Evolutionary conservation across 805 yeast species (phyloP).

Genomic region (Wickerhamomyces mucosus): DNA sequence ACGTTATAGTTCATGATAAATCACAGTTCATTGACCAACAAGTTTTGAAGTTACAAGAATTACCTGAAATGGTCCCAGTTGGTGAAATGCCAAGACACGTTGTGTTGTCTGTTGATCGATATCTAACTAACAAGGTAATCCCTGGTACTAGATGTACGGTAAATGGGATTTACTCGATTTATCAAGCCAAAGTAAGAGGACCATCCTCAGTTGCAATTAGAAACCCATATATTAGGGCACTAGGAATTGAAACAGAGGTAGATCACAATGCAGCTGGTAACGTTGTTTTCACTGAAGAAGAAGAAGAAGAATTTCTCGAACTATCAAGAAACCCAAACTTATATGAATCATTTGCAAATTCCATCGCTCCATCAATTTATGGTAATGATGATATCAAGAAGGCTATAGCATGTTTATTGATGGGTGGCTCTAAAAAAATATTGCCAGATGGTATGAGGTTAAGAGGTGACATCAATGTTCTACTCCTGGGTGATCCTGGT

Average conservation of each 20-base stretch:
- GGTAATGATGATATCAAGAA: constrained; percentile 91
- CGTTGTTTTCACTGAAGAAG: constrained; percentile 75
- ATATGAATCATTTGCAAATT: constrained; percentile 73
- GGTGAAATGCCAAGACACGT: constrained; percentile 98
- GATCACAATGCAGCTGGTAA: constrained; percentile 54
- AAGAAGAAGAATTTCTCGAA: constrained; percentile 82
- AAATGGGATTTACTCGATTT: constrained; percentile 88
- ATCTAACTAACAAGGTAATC: constrained; percentile 78
- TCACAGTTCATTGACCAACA: constrained; percentile 95
- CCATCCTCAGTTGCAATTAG: constrained; percentile 77
- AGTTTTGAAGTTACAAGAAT: constrained; percentile 83
- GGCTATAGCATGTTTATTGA: constrained; percentile 81
- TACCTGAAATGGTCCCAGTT: constrained; percentile 98
- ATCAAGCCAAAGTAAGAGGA: constrained; percentile 56
- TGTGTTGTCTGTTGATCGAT: constrained; percentile 77
- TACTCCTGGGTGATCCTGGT: constrained; percentile 96
- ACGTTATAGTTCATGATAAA: constrained; percentile 86
- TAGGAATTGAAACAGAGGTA: constrained; percentile 82
- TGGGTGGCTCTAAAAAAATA: constrained; percentile 91
- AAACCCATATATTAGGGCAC: constrained; percentile 79
- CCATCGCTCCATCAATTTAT: constrained; percentile 95
- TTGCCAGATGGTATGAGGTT: constrained; percentile 94
- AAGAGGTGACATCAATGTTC: constrained; percentile 94
- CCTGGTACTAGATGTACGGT: constrained; percentile 94
- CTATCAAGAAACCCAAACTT: constrained; percentile 77